A percentile compares a stretch with the other conserved stretches of the same genome.
These are phyloP conservation scores for Hypoxylon trugodes DNA, from an alignment of 495 filamentous ascomycete species.

Conservation along the genomic window DNA sequence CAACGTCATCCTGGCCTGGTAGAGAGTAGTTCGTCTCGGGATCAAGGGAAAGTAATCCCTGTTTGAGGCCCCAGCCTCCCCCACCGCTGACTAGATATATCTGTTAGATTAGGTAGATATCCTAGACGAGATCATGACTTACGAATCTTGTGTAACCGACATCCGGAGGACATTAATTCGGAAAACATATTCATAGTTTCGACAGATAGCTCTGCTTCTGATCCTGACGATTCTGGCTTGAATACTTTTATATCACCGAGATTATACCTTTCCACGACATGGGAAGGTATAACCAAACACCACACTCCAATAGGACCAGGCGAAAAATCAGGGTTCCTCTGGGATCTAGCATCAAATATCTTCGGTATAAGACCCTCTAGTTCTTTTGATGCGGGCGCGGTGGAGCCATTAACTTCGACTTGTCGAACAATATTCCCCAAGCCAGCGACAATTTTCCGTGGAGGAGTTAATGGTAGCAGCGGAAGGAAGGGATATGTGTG, in stretches of 20 bases:
- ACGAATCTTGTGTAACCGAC: conserved; percentile 69
- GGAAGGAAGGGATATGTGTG: conserved; percentile 50
- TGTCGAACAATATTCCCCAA: conserved; percentile 86
- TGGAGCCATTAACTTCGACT: conserved; percentile 59
- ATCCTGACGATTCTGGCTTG: conserved; percentile 21
- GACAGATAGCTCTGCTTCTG: conserved; percentile 30
- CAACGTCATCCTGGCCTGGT: conserved; percentile 39
- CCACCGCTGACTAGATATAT: conserved; percentile 79
- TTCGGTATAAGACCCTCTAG: conserved; percentile 71
- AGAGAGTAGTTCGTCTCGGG: conserved; percentile 63
- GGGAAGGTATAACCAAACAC: conserved; percentile 71
- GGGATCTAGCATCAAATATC: conserved; percentile 59
- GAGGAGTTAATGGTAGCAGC: conserved; percentile 70
- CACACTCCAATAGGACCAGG: conserved; percentile 69
- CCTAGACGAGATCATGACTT: conserved; percentile 33
- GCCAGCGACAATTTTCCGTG: conserved; percentile 68
- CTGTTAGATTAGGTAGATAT: conserved; percentile 16
- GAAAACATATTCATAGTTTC: conserved; percentile 32
- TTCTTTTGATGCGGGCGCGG: conserved; percentile 76
- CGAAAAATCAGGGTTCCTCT: conserved; percentile 28
- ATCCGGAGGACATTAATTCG: conserved; percentile 53
- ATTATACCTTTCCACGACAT: conserved; percentile 25
- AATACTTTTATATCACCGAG: conserved; percentile 33
- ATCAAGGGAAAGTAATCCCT: conserved; percentile 83
- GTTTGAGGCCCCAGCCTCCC: conserved; percentile 89